Base-by-base conservation (phyloP, 2,329 filamentous ascomycete genomes). In the Sporothrix curviconia region DNA sequence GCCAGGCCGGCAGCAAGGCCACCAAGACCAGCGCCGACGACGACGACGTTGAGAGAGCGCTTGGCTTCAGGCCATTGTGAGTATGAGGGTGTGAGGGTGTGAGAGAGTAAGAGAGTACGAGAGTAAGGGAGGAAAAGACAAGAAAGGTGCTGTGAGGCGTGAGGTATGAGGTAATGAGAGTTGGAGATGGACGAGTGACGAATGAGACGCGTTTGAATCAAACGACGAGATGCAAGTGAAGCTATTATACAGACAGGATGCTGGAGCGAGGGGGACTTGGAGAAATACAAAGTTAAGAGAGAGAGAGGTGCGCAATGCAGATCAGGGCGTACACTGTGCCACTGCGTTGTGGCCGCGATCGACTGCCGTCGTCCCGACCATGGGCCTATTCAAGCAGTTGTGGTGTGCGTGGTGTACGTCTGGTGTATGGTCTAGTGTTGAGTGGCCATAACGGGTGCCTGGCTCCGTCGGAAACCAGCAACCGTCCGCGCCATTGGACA, bases 1-100 rank as follows among this genome's bases (percentile, higher is more conserved):
- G 60, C 58, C 15, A 63, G 46, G 1, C 40, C 61, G 5, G 61
- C 57, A 2, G 56, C 56, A 11, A 57, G 54, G 4, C 62, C 62
- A 6, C 60, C 62, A 7, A 63, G n/a, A n/a, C n/a, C n/a, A n/a
- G n/a, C n/a, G n/a, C n/a, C n/a, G n/a, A n/a, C n/a, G n/a, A n/a
- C n/a, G 8, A 63, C 51, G 17, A 63, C 40, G 32, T 61, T 53
- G 9, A 60, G 24, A 2, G 54, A 54, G 14, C 51, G 37, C 7
- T 37, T 15, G 22, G 51, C 51, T 24, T 34, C 17, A 24, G 51
- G 51, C n/a, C 51, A 54, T 54, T 59, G 56, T 47, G 57, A n/a
- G 44, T 36, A 12, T 50, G n/a, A 17, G 43, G 22, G 42, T 32
- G 15, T 28, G 14, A 9, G 43, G 17, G 42, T 34, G 32, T 4